A percentile compares a stretch with the other conserved stretches of the same genome.
Evolutionary conservation across 1,139 yeast genomes (phyloP).

Genomic region (Suhomyces coccinellae): DNA sequence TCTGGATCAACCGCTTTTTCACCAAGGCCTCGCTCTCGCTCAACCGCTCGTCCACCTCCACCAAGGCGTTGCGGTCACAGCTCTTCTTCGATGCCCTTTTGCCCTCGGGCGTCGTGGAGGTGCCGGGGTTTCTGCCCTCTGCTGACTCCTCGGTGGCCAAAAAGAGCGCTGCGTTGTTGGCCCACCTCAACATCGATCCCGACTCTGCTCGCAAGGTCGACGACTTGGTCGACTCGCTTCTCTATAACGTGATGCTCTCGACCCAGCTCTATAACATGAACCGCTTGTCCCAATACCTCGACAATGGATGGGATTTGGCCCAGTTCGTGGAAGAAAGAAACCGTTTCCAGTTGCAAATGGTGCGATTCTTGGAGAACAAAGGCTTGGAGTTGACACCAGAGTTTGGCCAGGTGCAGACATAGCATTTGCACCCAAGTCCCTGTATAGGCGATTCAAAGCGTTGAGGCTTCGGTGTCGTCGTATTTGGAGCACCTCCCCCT

Average conservation of each 20-base stretch:
- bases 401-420: neutral
- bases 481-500: neutral
- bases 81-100: conserved; percentile 18
- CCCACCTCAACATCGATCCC: conserved; percentile 14
- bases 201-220: conserved; percentile 29
- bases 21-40: conserved; percentile 18
- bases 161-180: conserved; percentile 10
- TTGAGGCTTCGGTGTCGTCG: too few species aligned
- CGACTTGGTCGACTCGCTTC: conserved; percentile 41
- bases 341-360: conserved; percentile 1
- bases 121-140: conserved; percentile 6
- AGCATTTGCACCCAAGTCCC: neutral
- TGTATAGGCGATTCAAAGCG: too few species aligned
- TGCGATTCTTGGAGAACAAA: conserved; percentile 10
- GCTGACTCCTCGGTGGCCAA: conserved; percentile 1
- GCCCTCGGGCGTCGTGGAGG: neutral
- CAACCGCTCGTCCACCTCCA: conserved; percentile 11
- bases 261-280: conserved; percentile 23
- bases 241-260: conserved; percentile 35
- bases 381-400: conserved; percentile 8
- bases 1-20: conserved; percentile 40
- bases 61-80: conserved; percentile 23
- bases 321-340: conserved; percentile 10
- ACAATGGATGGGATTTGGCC: conserved; percentile 9
- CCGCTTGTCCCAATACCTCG: conserved; percentile 6